phyloP scores from a whole-genome alignment of 23 red algal genomes.

The Cyanidioschyzon merolae region DNA sequence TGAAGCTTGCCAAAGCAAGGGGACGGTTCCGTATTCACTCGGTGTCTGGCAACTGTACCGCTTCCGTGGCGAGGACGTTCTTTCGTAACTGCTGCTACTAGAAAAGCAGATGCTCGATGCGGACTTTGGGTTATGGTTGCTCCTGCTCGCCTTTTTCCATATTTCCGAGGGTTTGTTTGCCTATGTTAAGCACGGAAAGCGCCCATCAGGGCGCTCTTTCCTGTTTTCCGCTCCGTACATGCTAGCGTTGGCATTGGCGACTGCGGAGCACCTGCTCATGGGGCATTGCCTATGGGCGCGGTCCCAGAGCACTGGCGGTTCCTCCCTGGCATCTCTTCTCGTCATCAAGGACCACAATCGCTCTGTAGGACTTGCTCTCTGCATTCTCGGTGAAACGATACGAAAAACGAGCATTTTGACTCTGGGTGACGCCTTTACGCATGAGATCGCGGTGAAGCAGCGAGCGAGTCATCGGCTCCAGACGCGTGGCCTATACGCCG shows the following conservation, averaged over 20 bases:
- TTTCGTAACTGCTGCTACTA: too few relatives aligned
- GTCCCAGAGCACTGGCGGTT: too few relatives aligned
- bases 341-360: not conserved
- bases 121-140: not conserved
- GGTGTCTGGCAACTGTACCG: too few relatives aligned
- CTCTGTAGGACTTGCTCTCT: conserved; percentile 22
- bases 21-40: too few relatives aligned
- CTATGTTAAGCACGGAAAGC: conserved; percentile 22
- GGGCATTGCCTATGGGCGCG: conserved; percentile 7
- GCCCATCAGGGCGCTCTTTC: conserved; percentile 26
- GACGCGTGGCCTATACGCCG: conserved; percentile 59
- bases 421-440: conserved; percentile 47
- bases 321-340: too few relatives aligned
- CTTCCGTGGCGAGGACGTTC: too few relatives aligned
- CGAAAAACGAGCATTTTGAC: conserved; percentile 60
- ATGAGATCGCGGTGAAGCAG: conserved; percentile 36
- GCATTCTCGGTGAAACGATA: conserved; percentile 38
- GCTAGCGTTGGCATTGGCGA: conserved; percentile 38
- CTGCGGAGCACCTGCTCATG: conserved; percentile 45
- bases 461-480: conserved; percentile 32
- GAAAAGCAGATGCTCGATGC: not conserved
- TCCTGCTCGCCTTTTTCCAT: conserved; percentile 49
- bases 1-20: too few relatives aligned
- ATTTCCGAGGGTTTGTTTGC: conserved; percentile 48
- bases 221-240: conserved; percentile 55